Conservation (phyloP, 371 early-diverging fungal species). For the Choanephora cucurbitarum region DNA sequence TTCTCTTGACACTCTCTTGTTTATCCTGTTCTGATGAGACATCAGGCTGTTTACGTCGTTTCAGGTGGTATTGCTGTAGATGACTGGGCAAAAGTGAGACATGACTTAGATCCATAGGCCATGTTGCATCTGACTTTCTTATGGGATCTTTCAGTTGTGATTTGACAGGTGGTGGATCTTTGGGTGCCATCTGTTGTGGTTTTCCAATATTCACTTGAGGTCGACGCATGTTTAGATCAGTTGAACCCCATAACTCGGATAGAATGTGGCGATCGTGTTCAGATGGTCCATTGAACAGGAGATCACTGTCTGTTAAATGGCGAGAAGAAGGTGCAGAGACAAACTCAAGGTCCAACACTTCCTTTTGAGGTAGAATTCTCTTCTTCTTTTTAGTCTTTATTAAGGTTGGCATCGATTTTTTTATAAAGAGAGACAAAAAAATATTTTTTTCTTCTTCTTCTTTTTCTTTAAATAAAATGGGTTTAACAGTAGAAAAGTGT, state of each 20-base stretch:
- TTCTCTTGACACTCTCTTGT: no score
- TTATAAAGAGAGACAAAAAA: neutral
- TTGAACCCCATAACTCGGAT: constrained; percentile 13
- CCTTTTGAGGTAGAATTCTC: constrained; percentile 6
- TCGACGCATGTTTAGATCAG: neutral
- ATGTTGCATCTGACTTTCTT: no score
- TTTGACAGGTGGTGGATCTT: no score
- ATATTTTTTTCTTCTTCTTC: constrained; percentile 6
- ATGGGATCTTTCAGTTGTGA: no score
- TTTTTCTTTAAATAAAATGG: constrained; percentile 14
- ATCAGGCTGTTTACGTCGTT: no score
- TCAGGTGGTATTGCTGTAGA: no score
- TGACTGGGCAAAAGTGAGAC: no score
- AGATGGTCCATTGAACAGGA: constrained; percentile 8
- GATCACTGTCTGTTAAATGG: constrained; percentile 2
- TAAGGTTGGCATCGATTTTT: neutral
- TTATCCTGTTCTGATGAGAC: no score
- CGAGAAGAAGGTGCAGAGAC: neutral
- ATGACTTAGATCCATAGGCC: no score
- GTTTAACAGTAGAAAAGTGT: constrained; percentile 32
- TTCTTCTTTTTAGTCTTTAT: constrained; percentile 11
- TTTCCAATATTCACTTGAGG: neutral
- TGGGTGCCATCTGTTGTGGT: neutral
- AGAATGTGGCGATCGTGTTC: constrained; percentile 16
- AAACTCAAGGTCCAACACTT: constrained; percentile 15